A percentile compares a stretch with the other conserved stretches of the same genome.
phyloP scores from a whole-genome alignment of 495 filamentous ascomycete genomes.

The Echria macrotheca region DNA sequence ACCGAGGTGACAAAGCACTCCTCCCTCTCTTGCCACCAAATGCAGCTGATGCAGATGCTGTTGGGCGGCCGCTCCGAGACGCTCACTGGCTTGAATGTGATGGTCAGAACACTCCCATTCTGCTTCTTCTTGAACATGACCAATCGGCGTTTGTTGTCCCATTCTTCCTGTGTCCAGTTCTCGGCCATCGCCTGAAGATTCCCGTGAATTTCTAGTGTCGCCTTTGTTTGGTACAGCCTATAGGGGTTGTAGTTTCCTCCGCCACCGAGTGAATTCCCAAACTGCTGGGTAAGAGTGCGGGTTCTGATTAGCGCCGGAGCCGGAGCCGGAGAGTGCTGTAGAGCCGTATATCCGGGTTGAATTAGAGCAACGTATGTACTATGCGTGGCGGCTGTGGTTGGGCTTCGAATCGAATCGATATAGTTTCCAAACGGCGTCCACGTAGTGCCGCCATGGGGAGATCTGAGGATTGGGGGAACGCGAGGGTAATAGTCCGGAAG shows the following conservation, averaged over 20 bases:
- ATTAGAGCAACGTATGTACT: constrained; percentile 27
- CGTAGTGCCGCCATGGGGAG: constrained; percentile 39
- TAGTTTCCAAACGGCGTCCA: constrained; percentile 42
- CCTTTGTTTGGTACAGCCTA: constrained; percentile 79
- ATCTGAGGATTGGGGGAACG: constrained; percentile 39
- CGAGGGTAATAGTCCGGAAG: constrained; percentile 43
- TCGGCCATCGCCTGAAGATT: constrained; percentile 74
- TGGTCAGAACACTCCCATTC: constrained; percentile 64
- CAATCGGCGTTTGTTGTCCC: constrained; percentile 66
- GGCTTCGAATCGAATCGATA: constrained; percentile 38
- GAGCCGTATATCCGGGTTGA: constrained; percentile 36
- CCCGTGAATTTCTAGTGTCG: constrained; percentile 75
- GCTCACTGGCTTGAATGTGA: constrained; percentile 64
- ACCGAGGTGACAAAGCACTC: constrained; percentile 94
- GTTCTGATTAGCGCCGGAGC: constrained; percentile 75
- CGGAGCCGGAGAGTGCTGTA: constrained; percentile 31
- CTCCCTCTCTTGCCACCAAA: constrained; percentile 84
- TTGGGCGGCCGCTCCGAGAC: constrained; percentile 65
- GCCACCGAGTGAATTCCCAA: too few relatives aligned
- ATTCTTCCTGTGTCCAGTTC: constrained; percentile 76
- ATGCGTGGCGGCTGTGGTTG: constrained; percentile 23
- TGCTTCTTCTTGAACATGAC: constrained; percentile 83
- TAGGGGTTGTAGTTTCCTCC: constrained; percentile 69
- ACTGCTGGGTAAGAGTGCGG: constrained; percentile 64
- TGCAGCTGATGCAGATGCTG: constrained; percentile 84